Base-by-base conservation (phyloP, 2,329 filamentous ascomycete genomes). In the Arthrinium phaeospermum region DNA sequence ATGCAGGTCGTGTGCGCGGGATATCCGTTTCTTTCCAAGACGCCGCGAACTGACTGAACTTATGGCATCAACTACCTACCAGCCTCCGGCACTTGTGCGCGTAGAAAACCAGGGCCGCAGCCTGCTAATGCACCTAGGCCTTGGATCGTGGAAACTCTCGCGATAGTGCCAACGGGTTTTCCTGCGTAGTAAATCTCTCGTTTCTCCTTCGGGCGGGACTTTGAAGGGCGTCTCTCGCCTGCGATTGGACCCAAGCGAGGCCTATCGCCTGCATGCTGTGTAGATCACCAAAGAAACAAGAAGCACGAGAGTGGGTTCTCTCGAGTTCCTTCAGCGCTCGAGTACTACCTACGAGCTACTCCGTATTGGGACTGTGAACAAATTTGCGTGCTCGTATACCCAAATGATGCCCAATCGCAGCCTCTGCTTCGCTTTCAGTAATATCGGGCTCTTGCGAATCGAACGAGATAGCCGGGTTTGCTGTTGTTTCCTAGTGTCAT, bases 101-200 rank as follows among this genome's bases (percentile, higher is more conserved):
- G 34, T 12, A 41, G 57, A 14, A 37, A 41, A 64, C 6, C 57
- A 64, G 57, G 57, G 30, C 30, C 37, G 57, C 37, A 10, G 37
- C 37, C 37, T 41, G 2, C 57, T 64, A 64, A 24, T 64, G 34
- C 53, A 41, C 57, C 57, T 64, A 41, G 51, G 22, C 7, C 22
- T 64, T 64, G 57, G 34, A 64, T 64, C 57, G 57, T 41, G 53
- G 53, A 61, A 64, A 64, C 57, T n/a, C 57, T 64, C 57, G 10
- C 8, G 57, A 64, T 64, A 64, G 34, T 64, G 57, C 57, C 57
- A 64, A 64, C 57, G 57, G 57, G 34, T 61, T 22, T 61, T 41
- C n/a, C 19, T 34, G 3, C 51, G 16, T n/a, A 61, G 16, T 41
- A 61, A 61, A 61, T 61, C 53, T 64, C 57, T 41, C 57, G 34